A percentile compares a stretch with the other conserved stretches of the same genome.
phyloP scores from a whole-genome alignment of 352 stramenopile genomes.

The Phytophthora macrochlamydospora region DNA sequence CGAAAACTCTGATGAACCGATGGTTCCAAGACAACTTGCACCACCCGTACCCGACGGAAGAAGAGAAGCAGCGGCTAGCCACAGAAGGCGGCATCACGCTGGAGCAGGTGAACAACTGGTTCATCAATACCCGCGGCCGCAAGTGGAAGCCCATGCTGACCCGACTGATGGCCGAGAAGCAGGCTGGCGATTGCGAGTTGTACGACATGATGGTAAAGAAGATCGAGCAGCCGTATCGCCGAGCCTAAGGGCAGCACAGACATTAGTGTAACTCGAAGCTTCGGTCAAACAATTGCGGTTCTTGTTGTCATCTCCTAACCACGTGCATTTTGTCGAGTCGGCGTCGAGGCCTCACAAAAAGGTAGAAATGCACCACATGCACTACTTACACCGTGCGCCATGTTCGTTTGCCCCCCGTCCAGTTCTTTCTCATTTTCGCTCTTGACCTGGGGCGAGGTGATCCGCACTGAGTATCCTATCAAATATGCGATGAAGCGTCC shows the following conservation, averaged over 20 bases:
- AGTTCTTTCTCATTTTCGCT: slow-evolving; percentile 8
- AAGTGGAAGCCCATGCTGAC: slow-evolving; percentile 89
- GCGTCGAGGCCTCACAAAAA: neutral
- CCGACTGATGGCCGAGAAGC: slow-evolving; percentile 70
- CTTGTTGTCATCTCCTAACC: neutral
- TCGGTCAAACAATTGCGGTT: neutral
- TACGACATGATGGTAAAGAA: slow-evolving; percentile 82
- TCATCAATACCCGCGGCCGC: slow-evolving; percentile 85
- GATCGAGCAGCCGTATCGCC: slow-evolving; percentile 77
- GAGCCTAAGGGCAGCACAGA: neutral
- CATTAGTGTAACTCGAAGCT: too few relatives aligned
- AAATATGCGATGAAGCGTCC: slow-evolving; percentile 36
- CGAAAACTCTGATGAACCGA: slow-evolving; percentile 67
- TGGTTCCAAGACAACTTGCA: slow-evolving; percentile 88
- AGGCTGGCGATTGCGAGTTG: slow-evolving; percentile 58
- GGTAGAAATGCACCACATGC: slow-evolving; percentile 13
- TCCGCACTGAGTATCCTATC: slow-evolving; percentile 22
- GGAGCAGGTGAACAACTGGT: slow-evolving; percentile 91
- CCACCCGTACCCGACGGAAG: slow-evolving; percentile 85
- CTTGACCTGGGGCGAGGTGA: slow-evolving; percentile 1
- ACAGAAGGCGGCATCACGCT: slow-evolving; percentile 74
- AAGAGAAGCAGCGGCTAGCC: slow-evolving; percentile 81
- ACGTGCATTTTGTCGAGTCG: neutral
- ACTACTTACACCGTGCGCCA: slow-evolving; percentile 20
- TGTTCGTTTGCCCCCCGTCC: slow-evolving; percentile 1